Evolutionary conservation across 352 stramenopile species (phyloP), one percentile per base, ranked within the genome.

Genomic region (Phytopythium delawarense): DNA sequence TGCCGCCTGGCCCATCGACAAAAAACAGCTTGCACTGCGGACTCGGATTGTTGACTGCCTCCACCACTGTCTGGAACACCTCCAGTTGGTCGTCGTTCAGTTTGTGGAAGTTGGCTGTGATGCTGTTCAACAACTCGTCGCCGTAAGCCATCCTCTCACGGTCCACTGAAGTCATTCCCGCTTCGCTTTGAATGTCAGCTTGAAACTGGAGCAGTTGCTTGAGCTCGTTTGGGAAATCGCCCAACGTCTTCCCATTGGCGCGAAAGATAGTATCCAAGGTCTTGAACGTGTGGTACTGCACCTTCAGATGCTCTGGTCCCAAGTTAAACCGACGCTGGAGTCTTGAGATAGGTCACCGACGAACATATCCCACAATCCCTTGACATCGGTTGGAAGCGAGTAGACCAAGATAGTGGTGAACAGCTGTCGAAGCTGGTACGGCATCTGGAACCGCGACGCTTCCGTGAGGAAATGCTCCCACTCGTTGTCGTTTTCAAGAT

Each of bases 331-430:
- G 7, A 7, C 28, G 28, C 30, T 63, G 28, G 51, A 58, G 25
- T 72, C 66, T 13, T 60, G 9, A 0, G 58, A 74, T 5, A 76
- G 53, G 0, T 62, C 59, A 16, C 56, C 42, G 18, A 59, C 52
- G 44, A 76, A 76, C 9, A 32, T 25, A 3, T 59, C 25, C 62
- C 59, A 76, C 25, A 82, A n/a, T 1, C 7, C 59, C 9, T 42
- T 21, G 0, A 59, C 11, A 21, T 71, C n/a, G 4, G 13, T 59
- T 4, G 53, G 55, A 5, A 60, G 40, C 0, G 30, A 66, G 25
- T 74, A 71, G 0, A 70, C n/a, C 44, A 78, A 60, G 2, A 78
- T 65, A 1, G 52, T 75, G 39, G 59, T 56, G 32, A 78, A 79
- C 25, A 76, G 44, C 40, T 75, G 54, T n/a, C 67, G 63, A 12